Conservation (phyloP, 805 yeast genomes). For the Pichia scutulata region DNA sequence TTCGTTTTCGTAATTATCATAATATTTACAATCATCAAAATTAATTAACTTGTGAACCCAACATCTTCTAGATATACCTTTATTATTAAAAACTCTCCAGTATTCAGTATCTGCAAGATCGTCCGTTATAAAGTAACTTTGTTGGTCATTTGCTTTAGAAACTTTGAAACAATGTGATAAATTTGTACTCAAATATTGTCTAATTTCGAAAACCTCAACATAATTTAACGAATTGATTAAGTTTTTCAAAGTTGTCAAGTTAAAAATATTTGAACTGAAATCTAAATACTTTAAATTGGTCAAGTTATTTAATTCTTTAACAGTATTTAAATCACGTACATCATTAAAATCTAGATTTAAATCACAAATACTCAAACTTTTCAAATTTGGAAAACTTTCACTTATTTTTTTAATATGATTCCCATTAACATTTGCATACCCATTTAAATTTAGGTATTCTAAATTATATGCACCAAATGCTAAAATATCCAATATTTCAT, state of each 20-base stretch:
- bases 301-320: conserved; percentile 48
- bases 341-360: conserved; percentile 5
- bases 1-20: conserved; percentile 26
- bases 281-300: conserved; percentile 7
- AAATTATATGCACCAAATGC: conserved; percentile 32
- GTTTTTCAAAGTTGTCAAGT: conserved; percentile 2
- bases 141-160: conserved; percentile 17
- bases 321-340: conserved; percentile 19
- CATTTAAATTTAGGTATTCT: conserved; percentile 43
- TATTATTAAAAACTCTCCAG: conserved; percentile 48
- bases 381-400: conserved; percentile 32
- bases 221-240: background rate
- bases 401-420: conserved; percentile 33
- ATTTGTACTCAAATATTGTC: conserved; percentile 41
- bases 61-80: conserved; percentile 62
- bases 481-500: conserved; percentile 3
- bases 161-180: conserved; percentile 9
- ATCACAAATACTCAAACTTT: conserved; percentile 28
- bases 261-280: conserved; percentile 2
- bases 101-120: conserved; percentile 11
- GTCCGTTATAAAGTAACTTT: background rate
- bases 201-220: conserved; percentile 53
- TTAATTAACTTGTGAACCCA: conserved; percentile 42
- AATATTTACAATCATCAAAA: conserved; percentile 6
- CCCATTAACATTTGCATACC: conserved; percentile 36